A percentile compares a stretch with the other conserved stretches of the same genome.
These are phyloP conservation scores for Alternaria solani DNA, from an alignment of 2,329 filamentous ascomycete genomes.

Conservation along the genomic window DNA sequence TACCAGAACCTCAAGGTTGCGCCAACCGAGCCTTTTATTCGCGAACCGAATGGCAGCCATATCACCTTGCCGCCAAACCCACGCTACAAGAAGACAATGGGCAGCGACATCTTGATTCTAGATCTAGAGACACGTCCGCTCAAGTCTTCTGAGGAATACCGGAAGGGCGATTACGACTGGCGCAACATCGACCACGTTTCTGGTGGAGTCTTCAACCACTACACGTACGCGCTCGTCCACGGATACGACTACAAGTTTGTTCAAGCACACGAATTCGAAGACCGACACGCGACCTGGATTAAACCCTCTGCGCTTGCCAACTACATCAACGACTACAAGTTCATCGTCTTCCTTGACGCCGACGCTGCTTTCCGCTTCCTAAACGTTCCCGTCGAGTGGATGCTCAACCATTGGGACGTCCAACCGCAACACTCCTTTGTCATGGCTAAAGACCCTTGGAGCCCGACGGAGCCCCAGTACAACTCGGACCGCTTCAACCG, in stretches of 20 bases:
- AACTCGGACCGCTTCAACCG: conserved; percentile 56
- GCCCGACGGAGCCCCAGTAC: conserved; percentile 37
- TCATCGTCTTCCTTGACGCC: conserved; percentile 60
- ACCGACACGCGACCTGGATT: conserved; percentile 58
- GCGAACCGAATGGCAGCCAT: conserved; percentile 43
- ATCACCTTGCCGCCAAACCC: conserved; percentile 41
- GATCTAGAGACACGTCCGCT: conserved; percentile 49
- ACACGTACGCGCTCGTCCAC: conserved; percentile 55
- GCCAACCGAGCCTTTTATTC: conserved; percentile 40
- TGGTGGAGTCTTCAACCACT: conserved; percentile 50
- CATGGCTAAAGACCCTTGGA: conserved; percentile 57
- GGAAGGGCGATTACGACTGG: conserved; percentile 48
- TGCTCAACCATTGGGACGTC: conserved; percentile 61
- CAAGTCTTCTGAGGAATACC: conserved; percentile 40
- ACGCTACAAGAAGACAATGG: conserved; percentile 44
- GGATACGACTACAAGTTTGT: conserved; percentile 61
- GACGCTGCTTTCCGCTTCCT: conserved; percentile 58
- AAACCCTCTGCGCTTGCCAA: conserved; percentile 53
- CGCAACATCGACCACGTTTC: conserved; percentile 48
- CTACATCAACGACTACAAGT: conserved; percentile 51
- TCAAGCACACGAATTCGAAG: conserved; percentile 51
- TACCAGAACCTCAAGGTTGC: conserved; percentile 41
- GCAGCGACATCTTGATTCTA: conserved; percentile 46
- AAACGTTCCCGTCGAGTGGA: conserved; percentile 60
- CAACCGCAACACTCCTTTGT: conserved; percentile 54